These are phyloP conservation scores for Coprinopsis cinerea DNA, from an alignment of 768 basidiomycete species.

Conservation along the genomic window DNA sequence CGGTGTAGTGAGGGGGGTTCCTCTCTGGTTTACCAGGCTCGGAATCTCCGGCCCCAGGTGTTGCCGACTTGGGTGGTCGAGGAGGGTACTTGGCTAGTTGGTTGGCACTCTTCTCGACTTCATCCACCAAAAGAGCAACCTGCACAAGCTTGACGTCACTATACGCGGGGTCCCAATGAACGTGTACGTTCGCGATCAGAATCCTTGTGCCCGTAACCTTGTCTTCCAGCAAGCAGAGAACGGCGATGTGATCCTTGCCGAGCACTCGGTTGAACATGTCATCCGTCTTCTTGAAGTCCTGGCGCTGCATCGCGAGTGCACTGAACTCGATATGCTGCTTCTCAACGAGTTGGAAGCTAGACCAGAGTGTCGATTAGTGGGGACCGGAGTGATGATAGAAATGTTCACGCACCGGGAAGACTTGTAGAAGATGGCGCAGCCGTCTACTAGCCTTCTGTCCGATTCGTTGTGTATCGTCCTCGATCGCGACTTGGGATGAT, in stretches of 20 bases:
- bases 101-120: conserved; percentile 83
- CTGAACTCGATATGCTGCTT: conserved; percentile 92
- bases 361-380: conserved; percentile 12
- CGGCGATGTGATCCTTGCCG: conserved; percentile 89
- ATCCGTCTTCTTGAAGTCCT: conserved; percentile 94
- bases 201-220: conserved; percentile 81
- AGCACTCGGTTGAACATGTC: conserved; percentile 99
- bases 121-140: conserved; percentile 85
- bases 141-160: conserved; percentile 98
- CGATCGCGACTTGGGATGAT: conserved; percentile 88
- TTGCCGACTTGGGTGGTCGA: conserved; percentile 31
- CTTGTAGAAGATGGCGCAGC: conserved; percentile 96
- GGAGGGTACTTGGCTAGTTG: conserved; percentile 81
- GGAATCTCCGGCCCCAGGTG: conserved; percentile 1
- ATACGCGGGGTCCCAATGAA: conserved; percentile 89
- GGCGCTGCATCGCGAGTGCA: conserved; percentile 84
- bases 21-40: conserved; percentile 26
- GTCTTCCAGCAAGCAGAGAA: conserved; percentile 83
- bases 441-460: conserved; percentile 87
- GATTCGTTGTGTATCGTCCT: conserved; percentile 80
- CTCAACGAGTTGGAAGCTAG: conserved; percentile 88
- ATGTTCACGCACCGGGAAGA: conserved; percentile 61
- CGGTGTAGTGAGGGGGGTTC: conserved; percentile 65
- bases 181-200: conserved; percentile 85
- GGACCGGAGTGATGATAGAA: conserved; percentile 5